phyloP scores from a whole-genome alignment of 1,284 basidiomycete species.

The Trichosporon coremiiforme region DNA sequence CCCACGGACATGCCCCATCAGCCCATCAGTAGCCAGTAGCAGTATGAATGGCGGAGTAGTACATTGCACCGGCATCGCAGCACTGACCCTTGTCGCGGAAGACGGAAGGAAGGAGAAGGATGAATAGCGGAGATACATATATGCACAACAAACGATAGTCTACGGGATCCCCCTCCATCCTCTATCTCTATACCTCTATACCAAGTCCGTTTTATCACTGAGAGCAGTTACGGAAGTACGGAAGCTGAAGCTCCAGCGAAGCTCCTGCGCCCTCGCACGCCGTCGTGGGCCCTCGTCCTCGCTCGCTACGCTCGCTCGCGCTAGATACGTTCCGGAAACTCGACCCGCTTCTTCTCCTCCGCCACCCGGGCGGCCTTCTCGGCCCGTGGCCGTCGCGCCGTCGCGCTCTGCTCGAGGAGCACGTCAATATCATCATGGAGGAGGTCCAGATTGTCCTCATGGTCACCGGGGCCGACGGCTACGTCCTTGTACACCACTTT shows the following conservation, averaged over 20 bases:
- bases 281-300: too few species aligned
- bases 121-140: background rate
- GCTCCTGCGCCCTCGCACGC: too few species aligned
- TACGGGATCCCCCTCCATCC: too few species aligned
- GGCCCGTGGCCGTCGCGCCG: background rate
- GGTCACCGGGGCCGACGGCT: constrained; percentile 37
- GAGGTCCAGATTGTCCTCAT: constrained; percentile 6
- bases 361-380: background rate
- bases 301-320: too few species aligned
- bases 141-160: constrained; percentile 6
- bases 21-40: background rate
- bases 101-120: too few species aligned
- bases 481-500: constrained; percentile 32
- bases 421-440: constrained; percentile 13
- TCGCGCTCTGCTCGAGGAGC: constrained; percentile 6
- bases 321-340: constrained; percentile 3
- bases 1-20: constrained; percentile 5
- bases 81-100: too few species aligned
- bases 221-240: too few species aligned
- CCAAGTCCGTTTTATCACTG: too few species aligned
- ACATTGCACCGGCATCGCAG: background rate
- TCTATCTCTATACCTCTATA: background rate
- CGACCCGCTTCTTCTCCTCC: constrained; percentile 1
- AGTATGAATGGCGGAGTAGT: background rate
- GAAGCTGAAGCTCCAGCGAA: too few species aligned